Evolutionary conservation across 495 filamentous ascomycete species (phyloP).

Genomic region (Symbiotaphrina buchneri): DNA sequence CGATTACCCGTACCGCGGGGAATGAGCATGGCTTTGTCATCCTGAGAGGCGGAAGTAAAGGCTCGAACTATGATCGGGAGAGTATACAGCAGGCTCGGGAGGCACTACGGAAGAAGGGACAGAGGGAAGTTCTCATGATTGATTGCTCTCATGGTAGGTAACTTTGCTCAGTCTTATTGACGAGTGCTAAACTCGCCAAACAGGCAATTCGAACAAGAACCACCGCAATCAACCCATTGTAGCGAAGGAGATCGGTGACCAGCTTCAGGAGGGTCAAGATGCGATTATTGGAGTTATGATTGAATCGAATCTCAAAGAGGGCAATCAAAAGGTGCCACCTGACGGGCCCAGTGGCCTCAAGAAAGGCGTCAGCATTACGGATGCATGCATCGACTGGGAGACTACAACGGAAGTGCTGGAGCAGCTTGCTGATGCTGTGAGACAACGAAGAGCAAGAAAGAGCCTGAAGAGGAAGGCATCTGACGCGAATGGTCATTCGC

Average conservation of each 20-base stretch:
- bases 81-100: conserved; percentile 61
- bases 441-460: conserved; percentile 23
- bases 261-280: conserved; percentile 68
- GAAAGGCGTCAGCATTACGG: conserved; percentile 91
- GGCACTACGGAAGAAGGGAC: conserved; percentile 60
- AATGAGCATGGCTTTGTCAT: conserved; percentile 98
- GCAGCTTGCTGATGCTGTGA: conserved; percentile 66
- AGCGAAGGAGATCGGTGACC: conserved; percentile 57
- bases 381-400: conserved; percentile 94
- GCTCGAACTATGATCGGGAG: conserved; percentile 85
- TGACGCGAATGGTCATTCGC: background rate
- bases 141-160: conserved; percentile 79
- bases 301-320: conserved; percentile 92
- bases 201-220: conserved; percentile 53
- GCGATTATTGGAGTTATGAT: conserved; percentile 96
- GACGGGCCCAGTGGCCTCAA: conserved; percentile 61
- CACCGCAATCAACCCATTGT: conserved; percentile 86
- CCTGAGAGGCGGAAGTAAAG: conserved; percentile 70
- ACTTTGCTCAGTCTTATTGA: background rate
- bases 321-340: conserved; percentile 76
- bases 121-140: conserved; percentile 83
- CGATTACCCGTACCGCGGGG: conserved; percentile 77
- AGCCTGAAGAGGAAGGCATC: background rate
- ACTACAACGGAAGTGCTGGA: conserved; percentile 68
- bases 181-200: background rate